Percentiles rank a stretch among this genome's conserved stretches.
Evolutionary conservation across 2,329 filamentous ascomycete species (phyloP).

Genomic region (Fusarium tupiense): DNA sequence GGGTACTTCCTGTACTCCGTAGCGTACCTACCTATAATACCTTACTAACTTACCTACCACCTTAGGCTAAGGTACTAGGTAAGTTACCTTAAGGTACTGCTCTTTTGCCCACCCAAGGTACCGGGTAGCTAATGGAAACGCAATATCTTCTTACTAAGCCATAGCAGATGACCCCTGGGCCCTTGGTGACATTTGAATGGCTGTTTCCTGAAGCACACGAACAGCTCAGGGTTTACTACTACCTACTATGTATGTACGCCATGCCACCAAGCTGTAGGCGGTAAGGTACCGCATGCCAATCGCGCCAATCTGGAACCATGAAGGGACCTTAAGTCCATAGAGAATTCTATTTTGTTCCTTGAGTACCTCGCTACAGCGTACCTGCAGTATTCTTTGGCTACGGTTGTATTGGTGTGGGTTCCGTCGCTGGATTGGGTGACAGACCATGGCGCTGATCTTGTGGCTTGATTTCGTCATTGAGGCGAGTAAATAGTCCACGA

Average conservation of each 20-base stretch:
- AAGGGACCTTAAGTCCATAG: constrained; percentile 15
- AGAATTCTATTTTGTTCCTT: constrained; percentile 5
- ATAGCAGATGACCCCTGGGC: background rate
- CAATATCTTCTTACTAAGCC: constrained; percentile 16
- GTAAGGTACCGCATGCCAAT: constrained; percentile 34
- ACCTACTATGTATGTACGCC: constrained; percentile 4
- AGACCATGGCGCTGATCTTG: background rate
- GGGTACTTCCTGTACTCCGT: constrained; percentile 16
- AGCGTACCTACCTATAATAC: background rate
- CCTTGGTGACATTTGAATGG: constrained; percentile 31
- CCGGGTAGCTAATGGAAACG: constrained; percentile 3
- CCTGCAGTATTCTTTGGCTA: constrained; percentile 24
- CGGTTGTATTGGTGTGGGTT: constrained; percentile 5
- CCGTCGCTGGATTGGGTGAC: background rate
- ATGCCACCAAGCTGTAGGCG: constrained; percentile 32
- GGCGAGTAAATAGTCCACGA: background rate
- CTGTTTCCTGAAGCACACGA: constrained; percentile 23
- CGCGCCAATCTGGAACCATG: constrained; percentile 28
- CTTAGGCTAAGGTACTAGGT: too few species aligned
- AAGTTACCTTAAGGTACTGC: background rate
- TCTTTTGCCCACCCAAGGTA: background rate
- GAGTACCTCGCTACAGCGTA: constrained; percentile 30
- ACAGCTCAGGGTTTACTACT: constrained; percentile 28
- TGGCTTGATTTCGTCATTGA: background rate
- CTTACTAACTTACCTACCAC: too few species aligned